Percentiles rank a stretch among this genome's conserved stretches.
These are phyloP conservation scores for Fusarium buxicola DNA, from an alignment of 2,329 filamentous ascomycete genomes.

Conservation along the genomic window DNA sequence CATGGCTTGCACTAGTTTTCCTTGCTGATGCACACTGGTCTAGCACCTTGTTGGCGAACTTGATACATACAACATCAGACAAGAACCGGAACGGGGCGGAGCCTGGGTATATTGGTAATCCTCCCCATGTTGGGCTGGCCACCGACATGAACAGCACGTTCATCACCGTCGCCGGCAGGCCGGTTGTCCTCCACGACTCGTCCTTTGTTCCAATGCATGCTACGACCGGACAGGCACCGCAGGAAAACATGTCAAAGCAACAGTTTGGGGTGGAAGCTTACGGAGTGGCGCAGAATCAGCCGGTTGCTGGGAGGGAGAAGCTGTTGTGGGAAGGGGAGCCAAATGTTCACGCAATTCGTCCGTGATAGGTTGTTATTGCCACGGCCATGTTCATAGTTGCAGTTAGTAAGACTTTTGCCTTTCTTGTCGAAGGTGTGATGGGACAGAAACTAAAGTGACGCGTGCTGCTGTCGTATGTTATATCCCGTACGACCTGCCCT, in stretches of 20 bases:
- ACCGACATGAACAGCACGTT: not conserved
- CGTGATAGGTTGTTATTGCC: too few relatives aligned
- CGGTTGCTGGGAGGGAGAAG: not conserved
- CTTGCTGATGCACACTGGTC: slow-evolving; percentile 30
- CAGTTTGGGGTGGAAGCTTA: not conserved
- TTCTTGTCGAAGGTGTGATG: too few relatives aligned
- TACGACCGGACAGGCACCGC: too few relatives aligned
- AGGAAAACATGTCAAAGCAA: not conserved
- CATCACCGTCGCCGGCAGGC: not conserved
- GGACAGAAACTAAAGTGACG: too few relatives aligned
- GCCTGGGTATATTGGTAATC: slow-evolving; percentile 23
- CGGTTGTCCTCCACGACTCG: not conserved
- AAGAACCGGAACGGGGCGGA: not conserved
- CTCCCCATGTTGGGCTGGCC: slow-evolving; percentile 1
- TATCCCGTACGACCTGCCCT: slow-evolving; percentile 43
- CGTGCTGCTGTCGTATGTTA: slow-evolving; percentile 73
- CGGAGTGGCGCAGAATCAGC: not conserved
- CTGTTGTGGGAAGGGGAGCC: not conserved
- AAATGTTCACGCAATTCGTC: too few relatives aligned
- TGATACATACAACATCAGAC: slow-evolving; percentile 21
- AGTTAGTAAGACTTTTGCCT: too few relatives aligned
- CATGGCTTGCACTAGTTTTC: slow-evolving; percentile 23
- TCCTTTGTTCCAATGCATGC: not conserved
- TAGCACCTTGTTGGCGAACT: slow-evolving; percentile 19
- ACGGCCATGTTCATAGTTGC: too few relatives aligned